Evolutionary conservation across 768 basidiomycete genomes (phyloP).

Genomic region (Dioszegia aurantiaca): DNA sequence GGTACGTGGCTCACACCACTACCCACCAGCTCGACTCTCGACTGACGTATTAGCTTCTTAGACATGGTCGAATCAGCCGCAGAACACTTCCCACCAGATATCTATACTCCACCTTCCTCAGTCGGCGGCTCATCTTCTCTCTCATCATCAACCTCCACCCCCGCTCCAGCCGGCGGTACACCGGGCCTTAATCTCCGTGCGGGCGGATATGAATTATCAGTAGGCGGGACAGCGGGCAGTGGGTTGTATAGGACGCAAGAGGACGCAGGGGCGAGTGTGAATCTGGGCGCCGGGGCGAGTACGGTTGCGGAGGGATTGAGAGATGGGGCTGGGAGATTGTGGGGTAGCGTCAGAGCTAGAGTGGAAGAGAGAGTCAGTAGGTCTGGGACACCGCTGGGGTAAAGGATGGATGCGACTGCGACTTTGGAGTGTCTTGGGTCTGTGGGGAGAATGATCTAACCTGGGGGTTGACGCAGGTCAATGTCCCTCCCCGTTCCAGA

Average conservation of each 20-base stretch:
- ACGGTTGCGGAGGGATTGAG: constrained; percentile 71
- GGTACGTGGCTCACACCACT: constrained; percentile 59
- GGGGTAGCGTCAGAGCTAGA: constrained; percentile 84
- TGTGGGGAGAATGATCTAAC: no score
- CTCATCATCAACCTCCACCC: constrained; percentile 52
- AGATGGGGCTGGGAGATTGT: constrained; percentile 79
- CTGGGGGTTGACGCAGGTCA: no score
- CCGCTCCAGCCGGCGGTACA: constrained; percentile 46
- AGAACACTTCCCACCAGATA: constrained; percentile 51
- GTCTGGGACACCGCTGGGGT: constrained; percentile 37
- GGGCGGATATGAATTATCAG: constrained; percentile 83
- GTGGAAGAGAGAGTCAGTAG: constrained; percentile 55
- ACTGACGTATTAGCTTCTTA: constrained; percentile 62
- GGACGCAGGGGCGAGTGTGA: constrained; percentile 39
- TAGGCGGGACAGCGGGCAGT: constrained; percentile 79
- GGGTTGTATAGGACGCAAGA: constrained; percentile 81
- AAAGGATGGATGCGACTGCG: background rate
- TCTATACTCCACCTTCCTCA: constrained; percentile 52
- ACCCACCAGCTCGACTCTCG: background rate
- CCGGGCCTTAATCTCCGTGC: constrained; percentile 78
- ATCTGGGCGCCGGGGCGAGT: constrained; percentile 38
- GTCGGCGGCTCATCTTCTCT: constrained; percentile 70
- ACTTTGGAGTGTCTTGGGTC: background rate
- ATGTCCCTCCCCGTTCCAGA: no score
- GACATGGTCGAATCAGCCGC: constrained; percentile 77